These are phyloP conservation scores for Leccinum proliferum DNA, from an alignment of 1,284 basidiomycete species.

Conservation along the genomic window DNA sequence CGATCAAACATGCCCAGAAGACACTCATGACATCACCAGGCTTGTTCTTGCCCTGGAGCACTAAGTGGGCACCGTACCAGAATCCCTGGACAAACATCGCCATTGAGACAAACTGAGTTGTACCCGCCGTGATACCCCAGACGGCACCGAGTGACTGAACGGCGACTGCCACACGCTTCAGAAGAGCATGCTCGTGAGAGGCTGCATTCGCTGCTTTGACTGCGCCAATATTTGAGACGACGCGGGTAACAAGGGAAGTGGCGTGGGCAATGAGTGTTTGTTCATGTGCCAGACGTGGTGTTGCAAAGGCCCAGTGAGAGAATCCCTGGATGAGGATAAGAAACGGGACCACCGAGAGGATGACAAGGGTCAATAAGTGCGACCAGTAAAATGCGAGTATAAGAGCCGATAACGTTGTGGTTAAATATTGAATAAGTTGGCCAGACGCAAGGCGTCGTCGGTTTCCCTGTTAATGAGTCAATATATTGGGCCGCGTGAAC, in stretches of 20 bases:
- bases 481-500: not conserved
- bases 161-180: slow-evolving; percentile 41
- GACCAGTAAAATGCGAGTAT: slow-evolving; percentile 78
- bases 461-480: slow-evolving; percentile 64
- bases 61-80: too few relatives aligned
- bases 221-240: slow-evolving; percentile 77
- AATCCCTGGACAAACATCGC: slow-evolving; percentile 56
- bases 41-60: too few relatives aligned
- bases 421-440: slow-evolving; percentile 66
- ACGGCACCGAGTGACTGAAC: slow-evolving; percentile 59
- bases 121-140: slow-evolving; percentile 71
- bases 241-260: slow-evolving; percentile 76
- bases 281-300: slow-evolving; percentile 66
- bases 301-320: slow-evolving; percentile 59
- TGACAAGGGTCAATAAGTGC: slow-evolving; percentile 85
- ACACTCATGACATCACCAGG: too few relatives aligned
- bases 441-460: slow-evolving; percentile 82
- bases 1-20: too few relatives aligned
- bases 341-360: slow-evolving; percentile 86
- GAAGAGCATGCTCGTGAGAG: slow-evolving; percentile 48
- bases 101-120: slow-evolving; percentile 78
- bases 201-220: slow-evolving; percentile 96
- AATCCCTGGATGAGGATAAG: slow-evolving; percentile 71
- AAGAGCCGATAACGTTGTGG: slow-evolving; percentile 55
- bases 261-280: slow-evolving; percentile 65